Conservation (phyloP, 208 protist genomes). For the Crithidia expoeki region DNA sequence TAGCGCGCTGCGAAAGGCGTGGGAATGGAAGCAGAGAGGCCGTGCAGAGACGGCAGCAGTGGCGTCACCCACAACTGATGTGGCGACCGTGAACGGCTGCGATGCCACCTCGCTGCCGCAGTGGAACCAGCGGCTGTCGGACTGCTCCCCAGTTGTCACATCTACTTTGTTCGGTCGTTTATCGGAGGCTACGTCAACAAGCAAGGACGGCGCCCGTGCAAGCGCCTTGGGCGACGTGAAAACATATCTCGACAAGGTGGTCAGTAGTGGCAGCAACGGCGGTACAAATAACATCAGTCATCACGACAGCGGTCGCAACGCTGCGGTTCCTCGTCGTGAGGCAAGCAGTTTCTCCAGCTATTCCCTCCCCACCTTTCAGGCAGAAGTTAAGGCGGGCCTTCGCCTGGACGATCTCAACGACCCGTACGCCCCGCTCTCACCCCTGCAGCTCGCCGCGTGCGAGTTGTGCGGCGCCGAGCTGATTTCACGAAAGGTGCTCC, state of each 20-base stretch:
- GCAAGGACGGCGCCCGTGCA: not conserved
- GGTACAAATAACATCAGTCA: not conserved
- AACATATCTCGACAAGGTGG: too few relatives aligned
- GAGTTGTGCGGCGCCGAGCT: constrained; percentile 6
- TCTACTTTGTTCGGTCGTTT: not conserved
- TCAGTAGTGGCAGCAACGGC: not conserved
- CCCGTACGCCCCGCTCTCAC: constrained; percentile 1
- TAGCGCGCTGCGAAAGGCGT: constrained; percentile 14
- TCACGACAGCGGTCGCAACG: not conserved
- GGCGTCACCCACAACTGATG: not conserved
- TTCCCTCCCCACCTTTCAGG: not conserved
- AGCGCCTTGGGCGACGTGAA: not conserved
- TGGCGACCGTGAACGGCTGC: not conserved
- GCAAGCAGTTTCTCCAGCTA: not conserved
- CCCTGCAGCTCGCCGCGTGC: constrained; percentile 1
- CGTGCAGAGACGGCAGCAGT: not conserved
- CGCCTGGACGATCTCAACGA: constrained; percentile 2
- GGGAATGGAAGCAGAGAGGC: constrained; percentile 6
- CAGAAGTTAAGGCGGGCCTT: constrained; percentile 1
- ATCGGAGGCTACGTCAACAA: not conserved
- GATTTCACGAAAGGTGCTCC: constrained; percentile 4
- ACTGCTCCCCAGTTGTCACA: not conserved
- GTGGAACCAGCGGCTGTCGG: not conserved
- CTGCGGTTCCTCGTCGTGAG: not conserved
- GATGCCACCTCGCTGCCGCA: not conserved